phyloP scores from a whole-genome alignment of 208 protist genomes.

The Kentomonas sorsogonicus region DNA sequence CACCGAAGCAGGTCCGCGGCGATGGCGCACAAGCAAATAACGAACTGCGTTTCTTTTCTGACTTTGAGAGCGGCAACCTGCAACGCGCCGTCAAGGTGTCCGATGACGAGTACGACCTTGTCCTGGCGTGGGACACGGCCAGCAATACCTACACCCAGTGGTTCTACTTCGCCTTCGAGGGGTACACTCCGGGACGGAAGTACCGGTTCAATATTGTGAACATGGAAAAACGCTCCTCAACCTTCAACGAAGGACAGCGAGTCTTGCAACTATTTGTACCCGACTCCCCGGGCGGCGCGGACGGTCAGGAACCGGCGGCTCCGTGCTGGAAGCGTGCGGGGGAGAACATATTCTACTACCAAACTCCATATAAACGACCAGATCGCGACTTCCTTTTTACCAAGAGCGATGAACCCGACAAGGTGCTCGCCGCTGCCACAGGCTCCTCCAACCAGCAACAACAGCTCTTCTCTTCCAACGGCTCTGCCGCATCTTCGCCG shows the following conservation, averaged over 20 bases:
- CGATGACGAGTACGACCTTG: constrained; percentile 91
- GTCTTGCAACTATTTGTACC: constrained; percentile 88
- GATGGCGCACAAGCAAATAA: background rate
- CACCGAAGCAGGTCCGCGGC: background rate
- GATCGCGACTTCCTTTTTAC: constrained; percentile 17
- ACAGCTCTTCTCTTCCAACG: too few species aligned
- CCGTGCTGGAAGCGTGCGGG: constrained; percentile 57
- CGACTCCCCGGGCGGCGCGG: constrained; percentile 13
- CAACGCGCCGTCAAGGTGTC: constrained; percentile 82
- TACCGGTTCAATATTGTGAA: constrained; percentile 97
- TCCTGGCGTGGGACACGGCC: constrained; percentile 91
- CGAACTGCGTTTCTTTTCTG: constrained; percentile 78
- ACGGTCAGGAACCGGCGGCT: background rate
- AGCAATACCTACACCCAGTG: constrained; percentile 95
- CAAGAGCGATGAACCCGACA: background rate
- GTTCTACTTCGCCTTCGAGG: constrained; percentile 92
- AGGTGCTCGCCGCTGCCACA: background rate
- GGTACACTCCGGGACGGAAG: constrained; percentile 49
- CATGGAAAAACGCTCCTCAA: constrained; percentile 90
- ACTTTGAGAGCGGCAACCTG: constrained; percentile 95
- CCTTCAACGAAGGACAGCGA: constrained; percentile 95
- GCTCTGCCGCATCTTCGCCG: too few species aligned
- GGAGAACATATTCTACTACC: constrained; percentile 79
- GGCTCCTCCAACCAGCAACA: background rate
- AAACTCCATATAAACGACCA: constrained; percentile 62